These are phyloP conservation scores for Eucalyptus tenuipes DNA, from an alignment of 345 rosid genomes.

Conservation along the genomic window DNA sequence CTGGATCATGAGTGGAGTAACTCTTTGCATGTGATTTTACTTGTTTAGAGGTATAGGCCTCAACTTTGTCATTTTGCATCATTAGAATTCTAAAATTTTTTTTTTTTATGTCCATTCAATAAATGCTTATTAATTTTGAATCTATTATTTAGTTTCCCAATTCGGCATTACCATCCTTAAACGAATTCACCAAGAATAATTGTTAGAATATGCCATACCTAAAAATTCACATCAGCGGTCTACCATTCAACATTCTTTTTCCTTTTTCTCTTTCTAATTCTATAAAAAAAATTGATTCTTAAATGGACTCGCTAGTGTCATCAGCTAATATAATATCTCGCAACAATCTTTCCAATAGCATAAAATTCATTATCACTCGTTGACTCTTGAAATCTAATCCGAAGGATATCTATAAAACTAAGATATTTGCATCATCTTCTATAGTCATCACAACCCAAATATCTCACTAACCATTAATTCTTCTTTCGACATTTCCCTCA, in stretches of 20 bases:
- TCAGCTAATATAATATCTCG: neutral
- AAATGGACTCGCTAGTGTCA: neutral
- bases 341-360: neutral
- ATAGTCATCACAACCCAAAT: neutral
- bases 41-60: neutral
- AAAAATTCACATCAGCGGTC: neutral
- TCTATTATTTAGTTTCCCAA: neutral
- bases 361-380: neutral
- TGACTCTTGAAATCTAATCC: neutral
- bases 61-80: neutral
- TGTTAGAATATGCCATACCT: neutral
- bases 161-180: neutral
- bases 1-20: neutral
- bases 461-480: neutral
- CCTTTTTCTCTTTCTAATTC: neutral
- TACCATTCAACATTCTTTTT: too few relatives aligned
- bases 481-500: neutral
- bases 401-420: neutral
- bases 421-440: neutral
- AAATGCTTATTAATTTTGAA: neutral
- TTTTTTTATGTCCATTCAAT: neutral
- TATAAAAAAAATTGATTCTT: too few relatives aligned
- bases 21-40: neutral
- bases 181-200: neutral
- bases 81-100: neutral